phyloP scores from a whole-genome alignment of 225 moss, liverwort and hornwort genomes.

The Pseudisothecium myosuroides region DNA sequence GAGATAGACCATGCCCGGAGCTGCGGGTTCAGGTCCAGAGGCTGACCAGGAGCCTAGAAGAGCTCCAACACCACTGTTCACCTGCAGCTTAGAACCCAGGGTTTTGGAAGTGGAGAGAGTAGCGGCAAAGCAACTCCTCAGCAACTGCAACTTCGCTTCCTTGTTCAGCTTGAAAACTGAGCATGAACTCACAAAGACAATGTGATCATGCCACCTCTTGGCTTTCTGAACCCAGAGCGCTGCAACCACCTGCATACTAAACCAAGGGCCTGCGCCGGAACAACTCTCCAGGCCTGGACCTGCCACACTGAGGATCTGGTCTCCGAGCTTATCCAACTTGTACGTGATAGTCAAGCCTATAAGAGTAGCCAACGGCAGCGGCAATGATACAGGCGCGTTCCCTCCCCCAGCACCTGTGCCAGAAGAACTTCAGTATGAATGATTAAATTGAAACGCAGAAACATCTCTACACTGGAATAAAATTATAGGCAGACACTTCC shows the following conservation, averaged over 20 bases:
- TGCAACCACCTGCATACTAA: slow-evolving; percentile 85
- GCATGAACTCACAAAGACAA: slow-evolving; percentile 48
- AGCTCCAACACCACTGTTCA: slow-evolving; percentile 73
- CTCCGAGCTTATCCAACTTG: slow-evolving; percentile 61
- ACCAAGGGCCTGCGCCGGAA: slow-evolving; percentile 70
- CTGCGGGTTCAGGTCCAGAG: slow-evolving; percentile 13
- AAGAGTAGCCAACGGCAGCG: slow-evolving; percentile 79
- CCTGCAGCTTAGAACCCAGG: slow-evolving; percentile 48
- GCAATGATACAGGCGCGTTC: slow-evolving; percentile 73
- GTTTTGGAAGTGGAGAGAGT: slow-evolving; percentile 47
- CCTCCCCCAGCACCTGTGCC: slow-evolving; percentile 62
- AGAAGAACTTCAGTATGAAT: background rate
- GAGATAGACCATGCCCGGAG: slow-evolving; percentile 70
- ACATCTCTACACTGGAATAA: background rate
- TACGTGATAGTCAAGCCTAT: slow-evolving; percentile 87
- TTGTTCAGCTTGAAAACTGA: slow-evolving; percentile 74
- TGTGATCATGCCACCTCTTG: slow-evolving; percentile 67
- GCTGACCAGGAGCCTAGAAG: slow-evolving; percentile 56
- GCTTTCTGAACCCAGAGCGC: slow-evolving; percentile 89
- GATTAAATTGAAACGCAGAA: background rate
- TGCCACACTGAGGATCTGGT: slow-evolving; percentile 53
- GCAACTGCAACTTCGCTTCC: slow-evolving; percentile 56
- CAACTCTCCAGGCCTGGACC: slow-evolving; percentile 70
- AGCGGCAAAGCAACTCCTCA: slow-evolving; percentile 64
- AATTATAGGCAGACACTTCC: background rate